Base-by-base conservation (phyloP, 495 filamentous ascomycete species). In the Parachaetomium inaequale region DNA sequence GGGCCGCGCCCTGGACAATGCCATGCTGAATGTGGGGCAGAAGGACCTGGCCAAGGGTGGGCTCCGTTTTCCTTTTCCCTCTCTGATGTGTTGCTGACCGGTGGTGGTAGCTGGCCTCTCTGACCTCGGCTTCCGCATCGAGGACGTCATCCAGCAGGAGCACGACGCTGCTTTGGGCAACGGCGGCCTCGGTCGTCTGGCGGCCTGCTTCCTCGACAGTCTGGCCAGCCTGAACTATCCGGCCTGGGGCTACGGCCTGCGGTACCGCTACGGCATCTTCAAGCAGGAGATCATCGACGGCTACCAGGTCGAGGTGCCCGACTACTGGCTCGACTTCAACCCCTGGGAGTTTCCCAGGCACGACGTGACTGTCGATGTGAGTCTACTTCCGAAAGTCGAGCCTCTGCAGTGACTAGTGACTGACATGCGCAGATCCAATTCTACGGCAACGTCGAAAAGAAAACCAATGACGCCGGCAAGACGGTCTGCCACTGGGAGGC, bases 271-370 rank as follows among this genome's bases (percentile, higher is more conserved):
- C 74, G 94, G 94, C 66, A 98, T 98, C 71, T 98, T 98, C 85
- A 96, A 97, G 79, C 94, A 98, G 78, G 93, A 98, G 79, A 96
- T 98, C 66, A 85, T 97, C 53, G 88, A 98, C 70, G 94, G 94
- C 19, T 98, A 96, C 70, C 94, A 98, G 75, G 90, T 98, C 53
- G 94, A 98, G 68, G 87, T 98, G 50, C 94, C 94, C 23, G 94
- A 98, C 74, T 98, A 98, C 76, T 98, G 94, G 94, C 85, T 98
- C 32, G 94, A 98, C 70, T 96, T 97, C 74, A 98, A 98, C 80
- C 94, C 95, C 7, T 98, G 94, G 94, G 94, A 98, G 70, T 98
- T 98, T 69, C 91, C 93, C 21, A 84, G 94, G 65, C 92, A 96
- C 72, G 94, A 98, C 70, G 86, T 98, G 47, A 91, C 88, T 11